Conservation (phyloP, 768 basidiomycete genomes). For the Amanita thiersii region DNA sequence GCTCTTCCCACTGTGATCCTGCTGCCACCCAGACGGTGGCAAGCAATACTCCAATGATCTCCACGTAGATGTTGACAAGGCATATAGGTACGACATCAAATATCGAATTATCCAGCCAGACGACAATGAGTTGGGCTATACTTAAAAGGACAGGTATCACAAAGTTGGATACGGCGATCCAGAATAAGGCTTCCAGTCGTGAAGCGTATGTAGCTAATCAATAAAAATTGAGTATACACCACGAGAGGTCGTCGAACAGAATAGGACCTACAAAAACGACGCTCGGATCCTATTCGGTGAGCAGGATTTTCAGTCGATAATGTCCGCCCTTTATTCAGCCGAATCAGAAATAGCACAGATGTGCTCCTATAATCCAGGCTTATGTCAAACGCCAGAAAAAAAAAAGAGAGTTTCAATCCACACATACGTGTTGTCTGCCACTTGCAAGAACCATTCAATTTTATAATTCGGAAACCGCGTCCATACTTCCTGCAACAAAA, state of each 20-base stretch:
- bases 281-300: no score
- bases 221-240: not conserved
- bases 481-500: not conserved
- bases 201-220: slow-evolving; percentile 9
- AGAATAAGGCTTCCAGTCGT: slow-evolving; percentile 15
- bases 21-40: slow-evolving; percentile 19
- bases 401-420: not conserved
- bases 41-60: slow-evolving; percentile 21
- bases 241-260: no score
- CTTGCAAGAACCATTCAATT: slow-evolving; percentile 15
- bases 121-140: slow-evolving; percentile 15
- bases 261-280: no score
- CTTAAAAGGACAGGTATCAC: slow-evolving; percentile 20
- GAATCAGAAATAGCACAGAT: slow-evolving; percentile 15
- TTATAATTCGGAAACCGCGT: slow-evolving; percentile 9
- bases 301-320: not conserved
- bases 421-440: slow-evolving; percentile 14
- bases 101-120: slow-evolving; percentile 9
- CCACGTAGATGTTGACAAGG: slow-evolving; percentile 16
- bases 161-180: slow-evolving; percentile 20
- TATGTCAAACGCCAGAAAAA: not conserved
- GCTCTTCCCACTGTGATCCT: not conserved
- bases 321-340: slow-evolving; percentile 9
- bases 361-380: slow-evolving; percentile 8
- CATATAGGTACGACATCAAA: slow-evolving; percentile 9